A percentile compares a stretch with the other conserved stretches of the same genome.
Conservation (phyloP, 2,329 filamentous ascomycete genomes). For the Aspergillus sp. region DNA sequence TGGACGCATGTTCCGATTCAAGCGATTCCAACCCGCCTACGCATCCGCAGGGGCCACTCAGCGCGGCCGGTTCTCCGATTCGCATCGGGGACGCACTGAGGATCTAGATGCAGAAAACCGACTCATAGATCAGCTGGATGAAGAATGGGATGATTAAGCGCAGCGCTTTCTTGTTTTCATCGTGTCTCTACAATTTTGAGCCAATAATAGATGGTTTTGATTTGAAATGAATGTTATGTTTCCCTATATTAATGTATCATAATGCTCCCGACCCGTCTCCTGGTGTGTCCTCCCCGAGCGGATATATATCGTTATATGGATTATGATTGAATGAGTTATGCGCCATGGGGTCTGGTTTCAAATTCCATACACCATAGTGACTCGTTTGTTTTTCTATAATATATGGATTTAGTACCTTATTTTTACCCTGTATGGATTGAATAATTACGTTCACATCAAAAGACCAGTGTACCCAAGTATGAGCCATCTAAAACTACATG, state of each 20-base stretch:
- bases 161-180: neutral
- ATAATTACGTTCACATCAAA: neutral
- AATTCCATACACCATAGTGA: too few species aligned
- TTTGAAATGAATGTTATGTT: neutral
- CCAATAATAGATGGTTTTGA: neutral
- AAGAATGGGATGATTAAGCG: constrained; percentile 82
- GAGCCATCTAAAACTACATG: neutral
- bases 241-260: neutral
- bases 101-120: constrained; percentile 81
- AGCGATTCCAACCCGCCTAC: constrained; percentile 36
- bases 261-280: fast-evolving
- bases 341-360: too few species aligned
- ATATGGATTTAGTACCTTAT: too few species aligned
- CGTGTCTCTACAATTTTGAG: neutral
- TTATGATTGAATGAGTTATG: too few species aligned
- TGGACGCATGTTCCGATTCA: constrained; percentile 39
- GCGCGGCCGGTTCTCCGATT: constrained; percentile 34
- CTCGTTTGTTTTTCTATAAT: too few species aligned
- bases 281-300: too few species aligned
- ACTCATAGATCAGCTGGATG: constrained; percentile 91
- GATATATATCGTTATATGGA: too few species aligned
- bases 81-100: constrained; percentile 20
- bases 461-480: neutral
- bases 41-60: constrained; percentile 28
- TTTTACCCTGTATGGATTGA: too few species aligned